Evolutionary conservation across 768 basidiomycete genomes (phyloP).

Genomic region (Lactifluus hygrophoroides): DNA sequence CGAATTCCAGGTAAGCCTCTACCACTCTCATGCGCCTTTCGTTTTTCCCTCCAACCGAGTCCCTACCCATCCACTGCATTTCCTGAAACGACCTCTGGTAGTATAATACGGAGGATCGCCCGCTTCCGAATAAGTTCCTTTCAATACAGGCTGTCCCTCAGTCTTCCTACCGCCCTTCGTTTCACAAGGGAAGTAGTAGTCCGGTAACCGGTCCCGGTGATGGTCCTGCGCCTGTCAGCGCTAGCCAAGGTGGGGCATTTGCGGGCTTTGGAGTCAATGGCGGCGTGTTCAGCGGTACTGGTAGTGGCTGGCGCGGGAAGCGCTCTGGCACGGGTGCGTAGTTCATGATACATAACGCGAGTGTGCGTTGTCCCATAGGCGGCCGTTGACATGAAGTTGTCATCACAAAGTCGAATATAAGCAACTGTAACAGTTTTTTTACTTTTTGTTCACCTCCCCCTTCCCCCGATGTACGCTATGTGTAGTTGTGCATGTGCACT

Average conservation of each 20-base stretch:
- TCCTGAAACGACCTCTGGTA: slow-evolving; percentile 24
- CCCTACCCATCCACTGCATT: not conserved
- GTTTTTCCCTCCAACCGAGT: not conserved
- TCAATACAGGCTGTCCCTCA: slow-evolving; percentile 64
- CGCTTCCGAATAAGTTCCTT: slow-evolving; percentile 73
- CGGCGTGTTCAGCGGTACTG: slow-evolving; percentile 25
- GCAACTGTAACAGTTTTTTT: slow-evolving; percentile 1
- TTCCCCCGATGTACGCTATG: not conserved
- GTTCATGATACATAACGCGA: not conserved
- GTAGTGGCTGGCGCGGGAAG: slow-evolving; percentile 6
- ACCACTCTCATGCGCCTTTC: not conserved
- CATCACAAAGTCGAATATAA: slow-evolving; percentile 4
- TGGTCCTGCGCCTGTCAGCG: slow-evolving; percentile 21
- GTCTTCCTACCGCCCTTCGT: slow-evolving; percentile 59
- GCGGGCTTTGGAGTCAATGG: slow-evolving; percentile 32
- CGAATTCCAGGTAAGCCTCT: slow-evolving; percentile 71
- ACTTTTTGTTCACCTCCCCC: no score
- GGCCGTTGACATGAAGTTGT: not conserved
- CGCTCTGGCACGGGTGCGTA: not conserved
- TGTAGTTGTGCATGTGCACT: slow-evolving; percentile 1
- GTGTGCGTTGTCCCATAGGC: not conserved
- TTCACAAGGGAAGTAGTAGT: slow-evolving; percentile 37
- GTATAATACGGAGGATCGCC: slow-evolving; percentile 86
- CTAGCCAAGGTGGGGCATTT: slow-evolving; percentile 35
- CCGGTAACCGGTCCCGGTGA: slow-evolving; percentile 25